phyloP scores from a whole-genome alignment of 2,329 filamentous ascomycete species.

The Aspergillus hiratsukae region DNA sequence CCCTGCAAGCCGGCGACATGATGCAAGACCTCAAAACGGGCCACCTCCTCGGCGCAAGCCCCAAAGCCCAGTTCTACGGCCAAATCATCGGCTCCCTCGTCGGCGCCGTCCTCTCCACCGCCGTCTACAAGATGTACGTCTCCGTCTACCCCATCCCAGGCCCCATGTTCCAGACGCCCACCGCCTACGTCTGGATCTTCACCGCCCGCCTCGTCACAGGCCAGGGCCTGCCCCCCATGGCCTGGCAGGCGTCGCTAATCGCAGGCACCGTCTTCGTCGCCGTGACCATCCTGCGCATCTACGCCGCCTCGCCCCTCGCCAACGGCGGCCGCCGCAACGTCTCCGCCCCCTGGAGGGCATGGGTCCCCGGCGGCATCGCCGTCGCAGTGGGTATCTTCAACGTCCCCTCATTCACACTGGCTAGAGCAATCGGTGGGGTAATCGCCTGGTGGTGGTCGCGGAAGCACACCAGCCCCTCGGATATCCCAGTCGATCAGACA shows the following conservation, averaged over 20 bases:
- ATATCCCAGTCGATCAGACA: not conserved
- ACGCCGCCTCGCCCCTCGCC: constrained; percentile 36
- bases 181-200: constrained; percentile 95
- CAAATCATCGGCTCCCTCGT: constrained; percentile 86
- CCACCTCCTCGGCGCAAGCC: constrained; percentile 84
- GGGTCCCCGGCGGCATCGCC: constrained; percentile 87
- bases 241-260: constrained; percentile 70
- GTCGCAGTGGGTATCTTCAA: constrained; percentile 99
- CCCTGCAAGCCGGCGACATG: constrained; percentile 89
- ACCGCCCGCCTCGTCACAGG: constrained; percentile 91
- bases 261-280: constrained; percentile 70
- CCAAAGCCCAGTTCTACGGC: constrained; percentile 93
- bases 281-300: constrained; percentile 67
- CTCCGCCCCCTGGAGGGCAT: constrained; percentile 60
- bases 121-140: constrained; percentile 86
- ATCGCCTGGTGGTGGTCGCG: constrained; percentile 73
- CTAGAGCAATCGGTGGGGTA: constrained; percentile 74
- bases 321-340: constrained; percentile 31
- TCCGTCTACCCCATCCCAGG: constrained; percentile 85
- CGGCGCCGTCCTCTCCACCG: constrained; percentile 79
- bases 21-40: constrained; percentile 98
- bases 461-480: constrained; percentile 25
- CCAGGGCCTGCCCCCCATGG: constrained; percentile 78
- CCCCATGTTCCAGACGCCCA: constrained; percentile 87
- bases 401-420: constrained; percentile 89